Conservation (phyloP, 2,329 filamentous ascomycete species). For the Fusarium protoensiforme region DNA sequence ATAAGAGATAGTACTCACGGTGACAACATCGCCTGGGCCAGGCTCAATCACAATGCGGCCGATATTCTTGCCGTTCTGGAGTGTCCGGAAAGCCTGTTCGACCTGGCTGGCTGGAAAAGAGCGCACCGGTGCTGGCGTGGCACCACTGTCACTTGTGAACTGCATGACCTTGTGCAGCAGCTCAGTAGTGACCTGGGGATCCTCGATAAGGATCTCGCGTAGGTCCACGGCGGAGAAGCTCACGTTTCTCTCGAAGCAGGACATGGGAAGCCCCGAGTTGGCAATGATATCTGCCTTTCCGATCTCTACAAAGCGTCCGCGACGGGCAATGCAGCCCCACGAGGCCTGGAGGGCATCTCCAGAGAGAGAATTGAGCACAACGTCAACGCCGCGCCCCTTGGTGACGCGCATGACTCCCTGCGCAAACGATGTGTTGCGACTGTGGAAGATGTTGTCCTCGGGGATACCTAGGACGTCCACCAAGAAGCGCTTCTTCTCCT, state of each 20-base stretch:
- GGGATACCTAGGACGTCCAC: constrained; percentile 41
- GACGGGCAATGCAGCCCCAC: constrained; percentile 45
- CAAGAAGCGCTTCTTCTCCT: constrained; percentile 45
- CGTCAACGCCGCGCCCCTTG: constrained; percentile 40
- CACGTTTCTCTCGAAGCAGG: constrained; percentile 41
- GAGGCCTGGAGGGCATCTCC: constrained; percentile 43
- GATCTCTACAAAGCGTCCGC: constrained; percentile 49
- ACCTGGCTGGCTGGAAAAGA: neutral
- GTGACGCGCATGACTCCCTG: constrained; percentile 36
- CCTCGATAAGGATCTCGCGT: neutral
- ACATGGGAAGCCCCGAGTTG: constrained; percentile 40
- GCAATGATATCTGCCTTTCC: constrained; percentile 44
- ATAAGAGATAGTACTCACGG: neutral
- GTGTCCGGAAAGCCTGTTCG: neutral
- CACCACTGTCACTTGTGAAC: neutral
- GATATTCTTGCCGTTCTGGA: neutral
- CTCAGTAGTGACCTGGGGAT: neutral
- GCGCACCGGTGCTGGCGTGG: neutral
- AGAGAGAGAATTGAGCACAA: constrained; percentile 44
- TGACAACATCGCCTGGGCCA: neutral
- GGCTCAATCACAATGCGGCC: neutral
- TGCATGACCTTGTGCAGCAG: neutral
- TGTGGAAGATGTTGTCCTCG: constrained; percentile 44
- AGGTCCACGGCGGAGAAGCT: constrained; percentile 12
- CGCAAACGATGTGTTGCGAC: constrained; percentile 40